These are phyloP conservation scores for Leishmania lainsoni DNA, from an alignment of 208 protist species.

Conservation along the genomic window DNA sequence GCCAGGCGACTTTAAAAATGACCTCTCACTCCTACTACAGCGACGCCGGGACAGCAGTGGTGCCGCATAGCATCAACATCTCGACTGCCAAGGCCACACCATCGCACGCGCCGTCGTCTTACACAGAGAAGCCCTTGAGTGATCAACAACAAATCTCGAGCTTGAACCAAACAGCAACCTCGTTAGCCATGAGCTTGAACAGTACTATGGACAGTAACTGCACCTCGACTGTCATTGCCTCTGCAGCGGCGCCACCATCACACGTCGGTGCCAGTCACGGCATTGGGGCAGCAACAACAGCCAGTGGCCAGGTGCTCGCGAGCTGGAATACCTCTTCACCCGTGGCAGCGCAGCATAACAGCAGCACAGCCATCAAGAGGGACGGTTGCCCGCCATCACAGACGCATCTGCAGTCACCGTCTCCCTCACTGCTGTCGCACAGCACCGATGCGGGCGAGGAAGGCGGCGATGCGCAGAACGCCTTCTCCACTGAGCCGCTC, in stretches of 20 bases:
- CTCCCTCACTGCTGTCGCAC: background rate
- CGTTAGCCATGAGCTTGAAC: background rate
- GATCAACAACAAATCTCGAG: background rate
- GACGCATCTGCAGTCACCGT: background rate
- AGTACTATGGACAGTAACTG: background rate
- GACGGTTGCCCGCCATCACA: background rate
- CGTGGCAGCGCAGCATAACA: background rate
- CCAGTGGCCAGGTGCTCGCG: background rate
- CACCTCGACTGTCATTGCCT: background rate
- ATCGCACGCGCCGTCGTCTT: background rate
- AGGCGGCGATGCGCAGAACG: background rate
- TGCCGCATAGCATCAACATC: constrained; percentile 21
- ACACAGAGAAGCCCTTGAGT: background rate
- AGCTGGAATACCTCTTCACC: background rate
- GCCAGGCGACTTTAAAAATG: background rate
- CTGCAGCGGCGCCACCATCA: constrained; percentile 1
- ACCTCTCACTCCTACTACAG: constrained; percentile 12
- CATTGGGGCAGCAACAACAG: background rate
- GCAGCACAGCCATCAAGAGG: background rate
- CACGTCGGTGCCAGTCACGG: background rate
- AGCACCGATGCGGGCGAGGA: background rate
- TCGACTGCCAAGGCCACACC: constrained; percentile 3
- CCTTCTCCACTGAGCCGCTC: background rate
- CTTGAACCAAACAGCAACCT: background rate
- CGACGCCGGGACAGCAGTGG: constrained; percentile 9